Base-by-base conservation (phyloP, 2,329 filamentous ascomycete species). In the Geosmithia putterillii region DNA sequence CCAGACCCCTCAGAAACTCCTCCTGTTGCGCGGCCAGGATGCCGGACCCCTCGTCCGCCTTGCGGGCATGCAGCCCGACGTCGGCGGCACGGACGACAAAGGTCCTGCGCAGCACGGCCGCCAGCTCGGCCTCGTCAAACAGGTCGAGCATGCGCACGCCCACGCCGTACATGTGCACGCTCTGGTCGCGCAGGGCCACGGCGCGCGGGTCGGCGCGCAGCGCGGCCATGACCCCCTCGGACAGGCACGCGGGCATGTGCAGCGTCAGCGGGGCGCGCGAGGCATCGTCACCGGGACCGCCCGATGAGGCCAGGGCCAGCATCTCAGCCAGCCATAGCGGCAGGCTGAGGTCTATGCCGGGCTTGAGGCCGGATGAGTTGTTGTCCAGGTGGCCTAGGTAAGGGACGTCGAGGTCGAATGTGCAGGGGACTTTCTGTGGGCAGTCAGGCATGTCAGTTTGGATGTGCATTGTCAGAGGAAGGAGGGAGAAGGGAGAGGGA, bases 251-350 rank as follows among this genome's bases (percentile, higher is more conserved):
- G 1, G 92, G 90, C 7, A 94, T 76, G 57, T 92, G 88, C 47
- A 96, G 76, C 0, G 83, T 84, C 4, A 92, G 75, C 20, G 88
- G 77, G 7, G 83, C 76, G 41, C 63, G 67, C 45, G 64, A 56
- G 45, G 69, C 62, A 22, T 64, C 62, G n/a, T n/a, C n/a, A n/a
- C n/a, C n/a, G n/a, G n/a, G n/a, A n/a, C n/a, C n/a, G 41, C 60
- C 63, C 9, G 63, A 62, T 22, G 70, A 72, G 49, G 76, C 80
- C 38, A 94, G 75, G 23, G 86, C 86, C 42, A 98, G 83, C 76
- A 95, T 90, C 62, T 95, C 86, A 51, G 84, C 88, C 12, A 98
- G 79, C 92, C 92, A 98, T 51, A 96, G 73, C 2, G 92, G 92
- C 1, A 96, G 79, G 48, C 83, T 76, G 40, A 96, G 72, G 38